Base-by-base conservation (phyloP, 495 filamentous ascomycete species). In the Trichoderma erinaceum region DNA sequence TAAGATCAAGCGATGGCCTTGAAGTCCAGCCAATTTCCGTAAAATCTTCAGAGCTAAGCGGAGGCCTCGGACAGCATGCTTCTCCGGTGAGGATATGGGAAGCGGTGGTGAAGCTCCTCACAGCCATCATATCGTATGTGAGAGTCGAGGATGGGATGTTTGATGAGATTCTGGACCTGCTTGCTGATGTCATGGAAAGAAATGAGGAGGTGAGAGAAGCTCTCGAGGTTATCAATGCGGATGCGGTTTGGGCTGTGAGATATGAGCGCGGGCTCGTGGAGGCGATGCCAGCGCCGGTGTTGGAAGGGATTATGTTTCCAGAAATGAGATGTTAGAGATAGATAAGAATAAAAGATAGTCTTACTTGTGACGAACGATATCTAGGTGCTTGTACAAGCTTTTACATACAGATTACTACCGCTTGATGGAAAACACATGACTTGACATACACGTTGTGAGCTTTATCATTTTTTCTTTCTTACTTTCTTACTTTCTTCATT, bases 241-340 rank as follows among this genome's bases (percentile, higher is more conserved):
- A 93, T 78, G 87, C 87, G 4, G 86, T 93, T 16, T 93, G 91
- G 91, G 75, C 92, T 70, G 75, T 83, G 67, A 71, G 83, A 78
- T 80, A 80, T 71, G 73, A 76, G 64, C 69, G 72, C 46, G 80
- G 81, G 61, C 68, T 71, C 69, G 71, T 79, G 8, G 70, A 71
- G 66, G 63, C 69, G 69, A 70, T 71, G 64, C 69, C 72, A n/a
- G 72, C 69, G 64, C 81, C 80, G 38, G 70, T 72, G 1, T 68
- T 84, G 66, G 76, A 81, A n/a, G 85, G 80, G 11, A 68, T 76
- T 25, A 71, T 67, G 16, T 83, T 84, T 73, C 71, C 65, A 32
- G 67, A 32, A 43, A 50, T 72, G 66, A 32, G 35, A 38, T 38
- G 8, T 38, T 38, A 38, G 8, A 38, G 35, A 10, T 2, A 10